phyloP scores from a whole-genome alignment of 495 filamentous ascomycete genomes.

The Pseudotulostoma volvatum region DNA sequence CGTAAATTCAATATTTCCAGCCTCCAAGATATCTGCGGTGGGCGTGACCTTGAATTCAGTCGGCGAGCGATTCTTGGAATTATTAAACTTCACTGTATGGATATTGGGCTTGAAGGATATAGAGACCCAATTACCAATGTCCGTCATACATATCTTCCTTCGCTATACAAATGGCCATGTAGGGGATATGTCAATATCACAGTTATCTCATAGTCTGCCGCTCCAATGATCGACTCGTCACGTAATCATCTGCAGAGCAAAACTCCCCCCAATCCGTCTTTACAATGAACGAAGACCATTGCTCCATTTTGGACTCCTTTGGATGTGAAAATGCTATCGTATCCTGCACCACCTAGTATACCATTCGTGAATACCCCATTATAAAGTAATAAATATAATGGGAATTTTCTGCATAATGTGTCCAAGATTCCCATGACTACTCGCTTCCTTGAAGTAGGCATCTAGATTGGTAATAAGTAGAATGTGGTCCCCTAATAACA shows the following conservation, averaged over 20 bases:
- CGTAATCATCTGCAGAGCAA: conserved; percentile 43
- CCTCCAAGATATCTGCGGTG: no score
- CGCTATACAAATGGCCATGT: conserved; percentile 20
- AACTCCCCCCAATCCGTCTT: conserved; percentile 50
- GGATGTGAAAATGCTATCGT: conserved; percentile 48
- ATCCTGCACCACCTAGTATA: no score
- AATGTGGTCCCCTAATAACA: no score
- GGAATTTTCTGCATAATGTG: no score
- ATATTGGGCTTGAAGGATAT: conserved; percentile 9
- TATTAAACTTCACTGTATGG: background rate
- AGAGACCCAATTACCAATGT: conserved; percentile 7
- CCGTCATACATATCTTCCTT: conserved; percentile 12
- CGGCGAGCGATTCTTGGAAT: background rate
- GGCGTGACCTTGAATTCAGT: conserved; percentile 2
- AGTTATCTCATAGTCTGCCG: conserved; percentile 4
- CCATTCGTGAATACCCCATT: no score
- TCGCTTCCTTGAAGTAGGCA: no score
- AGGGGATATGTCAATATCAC: conserved; percentile 19
- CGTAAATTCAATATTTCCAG: no score
- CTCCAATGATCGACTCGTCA: conserved; percentile 45
- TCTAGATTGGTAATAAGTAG: no score
- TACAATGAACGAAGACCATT: conserved; percentile 56
- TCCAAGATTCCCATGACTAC: no score
- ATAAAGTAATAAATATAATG: no score
- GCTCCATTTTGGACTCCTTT: conserved; percentile 41